These are phyloP conservation scores for Colletotrichum godetiae DNA, from an alignment of 2,329 filamentous ascomycete species.

Conservation along the genomic window DNA sequence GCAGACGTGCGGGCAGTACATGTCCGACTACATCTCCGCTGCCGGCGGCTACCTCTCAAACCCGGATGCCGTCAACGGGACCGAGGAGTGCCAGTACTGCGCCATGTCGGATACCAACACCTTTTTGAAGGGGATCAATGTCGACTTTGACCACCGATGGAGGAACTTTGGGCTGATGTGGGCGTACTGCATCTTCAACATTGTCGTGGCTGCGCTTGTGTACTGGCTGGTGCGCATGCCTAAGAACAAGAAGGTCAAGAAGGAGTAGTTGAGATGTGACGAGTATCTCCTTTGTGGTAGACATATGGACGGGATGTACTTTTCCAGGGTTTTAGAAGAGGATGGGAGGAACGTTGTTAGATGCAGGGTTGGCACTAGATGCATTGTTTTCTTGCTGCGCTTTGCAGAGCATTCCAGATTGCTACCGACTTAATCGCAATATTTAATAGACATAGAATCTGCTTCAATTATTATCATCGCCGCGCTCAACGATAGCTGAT, in stretches of 20 bases:
- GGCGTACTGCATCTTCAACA: conserved; percentile 62
- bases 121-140: conserved; percentile 51
- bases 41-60: conserved; percentile 33
- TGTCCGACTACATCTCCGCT: conserved; percentile 21
- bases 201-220: conserved; percentile 55
- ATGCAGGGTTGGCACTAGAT: background rate
- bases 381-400: too few relatives aligned
- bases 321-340: background rate
- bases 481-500: too few relatives aligned
- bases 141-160: conserved; percentile 62
- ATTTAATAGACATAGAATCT: background rate
- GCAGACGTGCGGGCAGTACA: conserved; percentile 34
- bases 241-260: conserved; percentile 23
- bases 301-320: background rate
- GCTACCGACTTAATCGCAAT: background rate
- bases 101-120: conserved; percentile 48
- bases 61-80: conserved; percentile 45
- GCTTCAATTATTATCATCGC: background rate
- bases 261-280: background rate
- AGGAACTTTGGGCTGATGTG: conserved; percentile 67
- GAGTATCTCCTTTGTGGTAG: background rate
- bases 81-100: conserved; percentile 57
- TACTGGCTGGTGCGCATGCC: conserved; percentile 57
- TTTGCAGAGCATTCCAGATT: background rate
- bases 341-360: background rate